Base-by-base conservation (phyloP, 495 filamentous ascomycete species). In the Jackrogersella minutella region DNA sequence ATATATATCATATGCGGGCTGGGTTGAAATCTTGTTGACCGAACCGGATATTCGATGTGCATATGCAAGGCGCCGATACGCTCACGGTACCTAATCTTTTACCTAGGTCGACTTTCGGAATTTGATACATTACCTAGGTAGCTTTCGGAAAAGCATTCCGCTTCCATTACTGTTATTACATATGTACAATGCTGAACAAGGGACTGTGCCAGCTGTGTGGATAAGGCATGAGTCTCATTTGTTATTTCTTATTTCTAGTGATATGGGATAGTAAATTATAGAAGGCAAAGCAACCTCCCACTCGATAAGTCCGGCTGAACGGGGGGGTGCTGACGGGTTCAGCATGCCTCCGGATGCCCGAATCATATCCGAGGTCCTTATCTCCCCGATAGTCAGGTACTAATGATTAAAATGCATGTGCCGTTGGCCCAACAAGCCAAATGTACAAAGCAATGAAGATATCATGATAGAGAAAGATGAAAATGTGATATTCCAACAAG, bases 361-460 rank as follows among this genome's bases (percentile, higher is more conserved):
- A 53, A 31, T 53, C 19, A 26, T 53, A 53, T 53, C 50, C 50
- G 50, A 53, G 50, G 44, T 26, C 22, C 24, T 31, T 49, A 31
- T 49, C 44, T 49, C 21, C 8, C 46, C 46, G 28, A 33, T 13
- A 33, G 17, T 13, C 10, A 41, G 17, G 21, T 52, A 22, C 17
- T 36, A 16, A 34, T 52, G 19, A 51, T 51, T 19, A 14, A 34
- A 33, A 8, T 10, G n/a, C 5, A 17, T 22, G 49, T 7, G 22
- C 36, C 19, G 49, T 52, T 5, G 30, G 4, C 30, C n/a, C 30
- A 52, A 52, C 30, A 52, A 52, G 14, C 11, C 3, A 22, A 16
- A 11, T 1, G 22, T 52, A 22, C 8, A 52, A 14, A 28, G 6
- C 3, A n/a, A 16, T 36, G 3, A 52, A 52, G 9, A 51, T 26